phyloP scores from a whole-genome alignment of 1,284 basidiomycete genomes.

The Tetrapyrgos nigripes region DNA sequence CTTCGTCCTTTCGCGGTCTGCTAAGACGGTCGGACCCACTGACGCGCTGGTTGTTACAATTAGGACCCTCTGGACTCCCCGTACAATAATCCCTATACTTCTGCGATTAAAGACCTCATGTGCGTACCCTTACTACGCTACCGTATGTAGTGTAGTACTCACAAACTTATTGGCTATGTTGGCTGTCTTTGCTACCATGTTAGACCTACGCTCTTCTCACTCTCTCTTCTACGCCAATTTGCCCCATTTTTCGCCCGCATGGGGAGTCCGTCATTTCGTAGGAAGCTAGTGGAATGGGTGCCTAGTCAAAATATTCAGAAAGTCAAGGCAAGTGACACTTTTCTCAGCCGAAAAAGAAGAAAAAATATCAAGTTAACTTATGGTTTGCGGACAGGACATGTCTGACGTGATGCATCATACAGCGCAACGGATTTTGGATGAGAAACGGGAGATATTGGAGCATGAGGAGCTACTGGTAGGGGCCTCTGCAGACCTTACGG shows the following conservation, averaged over 20 bases:
- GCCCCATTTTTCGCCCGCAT: constrained; percentile 52
- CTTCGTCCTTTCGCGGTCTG: no score
- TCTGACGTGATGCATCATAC: constrained; percentile 55
- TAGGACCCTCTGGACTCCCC: constrained; percentile 49
- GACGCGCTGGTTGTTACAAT: not conserved
- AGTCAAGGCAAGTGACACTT: constrained; percentile 33
- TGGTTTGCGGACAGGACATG: constrained; percentile 29
- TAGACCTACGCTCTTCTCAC: constrained; percentile 52
- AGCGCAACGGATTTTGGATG: constrained; percentile 45
- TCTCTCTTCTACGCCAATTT: constrained; percentile 53
- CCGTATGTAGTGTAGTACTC: not conserved
- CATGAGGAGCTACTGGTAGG: constrained; percentile 18
- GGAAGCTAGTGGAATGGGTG: constrained; percentile 50
- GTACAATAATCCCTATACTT: constrained; percentile 51
- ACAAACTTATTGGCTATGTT: not conserved
- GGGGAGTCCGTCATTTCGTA: constrained; percentile 48
- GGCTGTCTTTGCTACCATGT: not conserved
- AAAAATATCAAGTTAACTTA: no score
- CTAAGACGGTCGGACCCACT: no score
- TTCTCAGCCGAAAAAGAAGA: no score
- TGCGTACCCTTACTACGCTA: constrained; percentile 30
- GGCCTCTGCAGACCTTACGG: not conserved
- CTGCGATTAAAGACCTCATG: constrained; percentile 56
- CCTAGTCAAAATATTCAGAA: constrained; percentile 49
- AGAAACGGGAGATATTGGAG: constrained; percentile 38